Conservation (phyloP, 169 alveolate genomes). For the Plasmodium sp. region DNA sequence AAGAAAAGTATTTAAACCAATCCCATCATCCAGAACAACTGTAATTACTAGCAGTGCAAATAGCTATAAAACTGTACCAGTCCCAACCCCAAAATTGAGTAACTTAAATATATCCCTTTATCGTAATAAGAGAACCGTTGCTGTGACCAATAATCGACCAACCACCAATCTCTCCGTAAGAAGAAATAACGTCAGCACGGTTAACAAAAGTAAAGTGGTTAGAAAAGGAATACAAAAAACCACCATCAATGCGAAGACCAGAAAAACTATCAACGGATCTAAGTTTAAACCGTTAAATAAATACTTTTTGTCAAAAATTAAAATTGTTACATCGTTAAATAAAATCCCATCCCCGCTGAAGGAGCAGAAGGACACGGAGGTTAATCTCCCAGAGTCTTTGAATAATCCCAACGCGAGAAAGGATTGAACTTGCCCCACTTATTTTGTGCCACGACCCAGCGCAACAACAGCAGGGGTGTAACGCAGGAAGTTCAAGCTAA, state of each 20-base stretch:
- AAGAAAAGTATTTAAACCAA: constrained; percentile 52
- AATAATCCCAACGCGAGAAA: constrained; percentile 38
- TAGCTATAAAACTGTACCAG: constrained; percentile 37
- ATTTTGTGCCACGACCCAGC: not conserved
- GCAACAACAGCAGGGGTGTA: not conserved
- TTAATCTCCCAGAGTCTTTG: constrained; percentile 70
- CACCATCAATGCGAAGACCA: not conserved
- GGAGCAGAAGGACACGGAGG: constrained; percentile 73
- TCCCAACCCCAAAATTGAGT: constrained; percentile 13
- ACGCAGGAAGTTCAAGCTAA: not conserved
- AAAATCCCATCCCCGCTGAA: constrained; percentile 72
- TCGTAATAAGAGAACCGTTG: constrained; percentile 59
- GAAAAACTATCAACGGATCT: constrained; percentile 38
- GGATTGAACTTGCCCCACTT: not conserved
- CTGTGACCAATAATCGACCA: constrained; percentile 8
- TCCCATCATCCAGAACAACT: constrained; percentile 24
- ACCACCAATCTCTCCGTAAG: not conserved
- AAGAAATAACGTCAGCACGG: constrained; percentile 13
- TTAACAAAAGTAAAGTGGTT: constrained; percentile 41
- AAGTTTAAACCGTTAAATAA: constrained; percentile 65
- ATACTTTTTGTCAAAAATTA: constrained; percentile 64
- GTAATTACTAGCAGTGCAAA: constrained; percentile 23
- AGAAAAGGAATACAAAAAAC: constrained; percentile 46
- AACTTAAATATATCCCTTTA: constrained; percentile 55
- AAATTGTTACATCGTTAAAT: constrained; percentile 70